A percentile compares a stretch with the other conserved stretches of the same genome.
phyloP scores from a whole-genome alignment of 225 moss, liverwort and hornwort genomes.

The Polytrichum commune region DNA sequence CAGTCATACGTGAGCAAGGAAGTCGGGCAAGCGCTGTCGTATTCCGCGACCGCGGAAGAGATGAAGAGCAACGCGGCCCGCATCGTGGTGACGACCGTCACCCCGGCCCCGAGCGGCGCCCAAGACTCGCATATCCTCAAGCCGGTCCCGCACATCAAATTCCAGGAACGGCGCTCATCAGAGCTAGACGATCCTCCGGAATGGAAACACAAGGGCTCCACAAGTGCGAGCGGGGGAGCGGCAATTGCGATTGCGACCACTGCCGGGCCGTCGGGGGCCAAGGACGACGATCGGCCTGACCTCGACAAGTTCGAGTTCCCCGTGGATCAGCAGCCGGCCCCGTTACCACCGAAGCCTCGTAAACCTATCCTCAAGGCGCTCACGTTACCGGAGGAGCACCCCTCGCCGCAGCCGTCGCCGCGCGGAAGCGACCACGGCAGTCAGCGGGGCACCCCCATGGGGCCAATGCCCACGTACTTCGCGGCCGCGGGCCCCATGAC shows the following conservation, averaged over 20 bases:
- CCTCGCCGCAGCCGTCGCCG: constrained; percentile 44
- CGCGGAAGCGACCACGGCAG: constrained; percentile 25
- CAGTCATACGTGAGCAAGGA: constrained; percentile 37
- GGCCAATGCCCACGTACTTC: constrained; percentile 25
- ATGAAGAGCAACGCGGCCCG: constrained; percentile 39
- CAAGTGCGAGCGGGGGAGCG: constrained; percentile 8
- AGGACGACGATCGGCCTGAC: constrained; percentile 1
- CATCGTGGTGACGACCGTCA: constrained; percentile 27
- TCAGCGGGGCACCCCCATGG: constrained; percentile 17
- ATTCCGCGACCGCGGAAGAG: constrained; percentile 40
- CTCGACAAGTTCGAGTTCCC: constrained; percentile 41
- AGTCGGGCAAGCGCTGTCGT: constrained; percentile 39
- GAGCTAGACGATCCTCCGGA: constrained; percentile 21
- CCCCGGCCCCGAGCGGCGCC: constrained; percentile 32
- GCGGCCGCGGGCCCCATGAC: constrained; percentile 28
- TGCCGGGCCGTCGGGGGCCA: constrained; percentile 5
- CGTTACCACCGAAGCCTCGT: constrained; percentile 28
- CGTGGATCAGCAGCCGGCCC: constrained; percentile 17
- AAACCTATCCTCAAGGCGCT: constrained; percentile 49
- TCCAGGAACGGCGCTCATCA: constrained; percentile 9
- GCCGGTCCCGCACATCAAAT: constrained; percentile 8
- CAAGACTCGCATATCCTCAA: constrained; percentile 37
- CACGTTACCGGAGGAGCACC: constrained; percentile 48
- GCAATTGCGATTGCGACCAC: constrained; percentile 15
- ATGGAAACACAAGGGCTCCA: constrained; percentile 18